These are phyloP conservation scores for Monilinia fructigena DNA, from an alignment of 2,329 filamentous ascomycete genomes.

Conservation along the genomic window DNA sequence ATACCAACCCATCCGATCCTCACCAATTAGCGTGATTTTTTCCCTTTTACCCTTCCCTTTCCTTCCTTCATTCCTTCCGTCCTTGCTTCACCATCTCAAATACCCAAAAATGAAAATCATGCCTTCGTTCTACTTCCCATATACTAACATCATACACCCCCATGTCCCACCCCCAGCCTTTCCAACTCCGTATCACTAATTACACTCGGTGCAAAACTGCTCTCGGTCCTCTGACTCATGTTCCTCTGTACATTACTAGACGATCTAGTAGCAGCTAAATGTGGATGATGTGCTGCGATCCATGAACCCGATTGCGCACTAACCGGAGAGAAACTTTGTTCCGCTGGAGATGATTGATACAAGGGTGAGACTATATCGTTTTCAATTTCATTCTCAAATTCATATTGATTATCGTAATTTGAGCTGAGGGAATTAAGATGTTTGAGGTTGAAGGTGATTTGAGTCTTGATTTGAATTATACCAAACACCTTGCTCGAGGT, in stretches of 20 bases:
- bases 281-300: slow-evolving; percentile 8
- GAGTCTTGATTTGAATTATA: neutral
- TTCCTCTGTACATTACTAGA: slow-evolving; percentile 23
- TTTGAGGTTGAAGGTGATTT: neutral
- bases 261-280: neutral
- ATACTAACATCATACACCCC: neutral
- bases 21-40: slow-evolving; percentile 37
- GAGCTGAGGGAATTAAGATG: slow-evolving; percentile 6
- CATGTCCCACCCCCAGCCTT: slow-evolving; percentile 30
- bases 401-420: slow-evolving; percentile 1
- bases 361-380: neutral
- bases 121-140: neutral
- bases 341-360: neutral
- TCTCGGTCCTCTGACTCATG: slow-evolving; percentile 30
- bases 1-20: slow-evolving; percentile 39
- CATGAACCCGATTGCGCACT: neutral
- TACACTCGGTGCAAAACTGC: slow-evolving; percentile 29
- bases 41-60: slow-evolving; percentile 22
- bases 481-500: slow-evolving; percentile 9
- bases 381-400: neutral
- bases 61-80: neutral
- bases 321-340: neutral
- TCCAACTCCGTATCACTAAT: slow-evolving; percentile 34
- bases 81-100: neutral
- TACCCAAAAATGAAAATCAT: neutral